Percentiles rank a stretch among this genome's conserved stretches.
phyloP scores from a whole-genome alignment of 108 stramenopile genomes.

The Nitzschia sp. region DNA sequence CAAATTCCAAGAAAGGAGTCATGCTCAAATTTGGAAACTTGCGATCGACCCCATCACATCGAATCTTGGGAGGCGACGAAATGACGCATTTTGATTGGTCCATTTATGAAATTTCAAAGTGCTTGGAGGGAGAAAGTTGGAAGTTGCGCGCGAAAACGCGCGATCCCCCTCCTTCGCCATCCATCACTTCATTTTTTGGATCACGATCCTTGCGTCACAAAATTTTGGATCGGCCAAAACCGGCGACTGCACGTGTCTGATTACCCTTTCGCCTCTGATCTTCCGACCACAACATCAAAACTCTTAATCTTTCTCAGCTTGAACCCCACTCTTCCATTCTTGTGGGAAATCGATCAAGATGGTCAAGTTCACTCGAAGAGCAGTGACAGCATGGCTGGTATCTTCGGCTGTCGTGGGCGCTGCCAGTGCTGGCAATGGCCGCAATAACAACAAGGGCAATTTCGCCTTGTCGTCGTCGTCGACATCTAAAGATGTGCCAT shows the following conservation, averaged over 20 bases:
- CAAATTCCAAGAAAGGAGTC: no score
- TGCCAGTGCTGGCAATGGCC: not conserved
- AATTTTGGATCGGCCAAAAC: not conserved
- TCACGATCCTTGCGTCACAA: no score
- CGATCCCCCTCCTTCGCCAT: not conserved
- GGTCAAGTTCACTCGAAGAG: not conserved
- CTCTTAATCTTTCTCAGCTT: no score
- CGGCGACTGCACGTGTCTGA: not conserved
- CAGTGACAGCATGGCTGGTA: constrained; percentile 3
- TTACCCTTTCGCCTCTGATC: not conserved
- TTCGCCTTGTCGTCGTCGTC: no score
- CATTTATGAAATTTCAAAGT: not conserved
- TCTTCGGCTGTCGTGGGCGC: not conserved
- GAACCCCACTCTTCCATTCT: no score
- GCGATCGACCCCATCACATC: no score
- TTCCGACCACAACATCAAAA: no score
- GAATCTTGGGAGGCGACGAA: not conserved
- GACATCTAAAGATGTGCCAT: not conserved
- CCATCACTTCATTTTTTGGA: not conserved
- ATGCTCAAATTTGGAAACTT: no score
- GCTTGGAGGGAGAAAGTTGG: not conserved
- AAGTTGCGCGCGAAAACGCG: not conserved
- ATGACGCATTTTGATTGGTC: constrained; percentile 1
- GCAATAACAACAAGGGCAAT: no score
- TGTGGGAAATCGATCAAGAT: not conserved